These are phyloP conservation scores for Pichia sorboxylosa DNA, from an alignment of 1,139 yeast species.

Conservation along the genomic window DNA sequence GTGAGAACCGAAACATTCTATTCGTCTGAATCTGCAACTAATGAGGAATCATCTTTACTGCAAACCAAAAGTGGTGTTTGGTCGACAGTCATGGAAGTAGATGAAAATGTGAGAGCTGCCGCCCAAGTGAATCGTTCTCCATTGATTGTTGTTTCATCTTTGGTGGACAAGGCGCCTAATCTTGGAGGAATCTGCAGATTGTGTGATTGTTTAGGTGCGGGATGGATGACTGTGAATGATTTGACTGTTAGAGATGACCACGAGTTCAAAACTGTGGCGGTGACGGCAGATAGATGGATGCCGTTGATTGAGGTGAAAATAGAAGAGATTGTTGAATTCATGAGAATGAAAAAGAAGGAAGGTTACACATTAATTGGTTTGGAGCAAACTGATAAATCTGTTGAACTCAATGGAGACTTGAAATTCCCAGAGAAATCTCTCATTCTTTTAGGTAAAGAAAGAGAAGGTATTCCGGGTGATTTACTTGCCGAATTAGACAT, in stretches of 20 bases:
- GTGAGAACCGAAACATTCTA: constrained; percentile 15
- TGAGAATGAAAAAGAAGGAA: constrained; percentile 54
- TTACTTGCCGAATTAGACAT: constrained; percentile 70
- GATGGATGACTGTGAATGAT: constrained; percentile 67
- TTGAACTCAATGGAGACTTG: constrained; percentile 50
- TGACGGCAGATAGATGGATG: constrained; percentile 93
- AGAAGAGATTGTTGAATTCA: constrained; percentile 40
- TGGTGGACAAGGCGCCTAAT: constrained; percentile 87
- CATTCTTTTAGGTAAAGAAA: constrained; percentile 72
- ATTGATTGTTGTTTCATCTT: constrained; percentile 72
- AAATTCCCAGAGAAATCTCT: constrained; percentile 71
- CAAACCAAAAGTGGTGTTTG: constrained; percentile 90
- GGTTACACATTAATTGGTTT: constrained; percentile 84
- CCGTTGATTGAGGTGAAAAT: constrained; percentile 75
- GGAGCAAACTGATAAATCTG: constrained; percentile 85
- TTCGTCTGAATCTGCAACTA: constrained; percentile 8
- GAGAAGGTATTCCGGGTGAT: constrained; percentile 87
- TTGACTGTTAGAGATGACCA: constrained; percentile 46
- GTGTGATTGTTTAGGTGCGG: constrained; percentile 88
- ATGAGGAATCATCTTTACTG: constrained; percentile 34
- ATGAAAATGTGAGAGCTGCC: constrained; percentile 18
- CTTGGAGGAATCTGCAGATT: constrained; percentile 88
- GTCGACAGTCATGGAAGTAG: constrained; percentile 44
- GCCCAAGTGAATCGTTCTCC: constrained; percentile 50
- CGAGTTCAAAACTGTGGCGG: constrained; percentile 79